Percentiles rank a stretch among this genome's conserved stretches.
Conservation (phyloP, 2,329 filamentous ascomycete species). For the Monilinia polystroma region DNA sequence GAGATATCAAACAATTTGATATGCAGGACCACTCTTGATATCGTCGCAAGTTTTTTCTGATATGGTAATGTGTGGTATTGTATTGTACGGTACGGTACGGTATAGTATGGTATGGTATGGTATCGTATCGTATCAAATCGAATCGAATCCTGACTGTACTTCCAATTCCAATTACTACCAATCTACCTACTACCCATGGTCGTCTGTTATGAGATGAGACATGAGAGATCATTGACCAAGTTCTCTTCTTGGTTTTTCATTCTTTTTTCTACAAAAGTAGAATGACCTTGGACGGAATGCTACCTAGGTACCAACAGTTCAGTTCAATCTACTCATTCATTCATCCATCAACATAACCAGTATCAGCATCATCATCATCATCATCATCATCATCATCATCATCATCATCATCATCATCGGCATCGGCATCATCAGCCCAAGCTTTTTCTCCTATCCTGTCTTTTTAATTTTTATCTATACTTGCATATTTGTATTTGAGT, state of each 20-base stretch:
- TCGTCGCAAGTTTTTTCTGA: conserved; percentile 11
- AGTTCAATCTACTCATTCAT: neutral
- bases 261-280: conserved; percentile 3
- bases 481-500: conserved; percentile 16
- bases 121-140: neutral
- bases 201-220: conserved; percentile 6
- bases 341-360: neutral
- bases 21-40: conserved; percentile 3
- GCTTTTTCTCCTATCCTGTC: conserved; percentile 21
- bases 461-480: conserved; percentile 12
- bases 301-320: neutral
- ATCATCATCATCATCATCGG: too few species aligned
- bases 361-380: too few species aligned
- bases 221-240: conserved; percentile 4
- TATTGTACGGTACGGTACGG: too few species aligned
- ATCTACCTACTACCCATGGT: neutral
- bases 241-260: neutral
- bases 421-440: conserved; percentile 13
- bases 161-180: too few species aligned
- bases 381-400: too few species aligned
- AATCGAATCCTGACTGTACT: too few species aligned
- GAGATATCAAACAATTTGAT: conserved; percentile 10
- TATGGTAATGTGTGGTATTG: too few species aligned
- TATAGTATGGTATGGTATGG: too few species aligned
- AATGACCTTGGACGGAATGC: neutral